Evolutionary conservation across 2,329 filamentous ascomycete genomes (phyloP), one percentile per base, ranked within the genome.

Genomic region (Trichoderma polysporum): DNA sequence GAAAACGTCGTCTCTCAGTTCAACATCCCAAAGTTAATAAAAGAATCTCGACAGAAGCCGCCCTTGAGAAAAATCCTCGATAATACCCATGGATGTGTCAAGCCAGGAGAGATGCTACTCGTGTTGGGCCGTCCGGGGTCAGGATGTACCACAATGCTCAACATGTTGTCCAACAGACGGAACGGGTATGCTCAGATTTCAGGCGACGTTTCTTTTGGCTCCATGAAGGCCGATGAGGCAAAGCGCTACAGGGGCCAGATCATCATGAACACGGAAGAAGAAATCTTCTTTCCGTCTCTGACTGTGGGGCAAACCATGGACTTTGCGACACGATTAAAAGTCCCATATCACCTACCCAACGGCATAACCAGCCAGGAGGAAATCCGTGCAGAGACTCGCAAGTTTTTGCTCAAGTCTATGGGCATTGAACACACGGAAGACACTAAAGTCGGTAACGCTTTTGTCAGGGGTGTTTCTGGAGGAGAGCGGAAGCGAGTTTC

Each of bases 251-350:
- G 82, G 1, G 83, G 85, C 2, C 85, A 89, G 70, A 87, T 89
- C 57, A 83, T 91, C 45, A 83, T 92, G 68, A 93, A 93, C 76
- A 91, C 89, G 22, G 88, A 91, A 2, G 91, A 93, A 73, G 88
- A 84, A 68, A 65, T 82, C 2, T 82, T 82, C 72, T 93, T 91
- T 69, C 88, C 91, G 0, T 85, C 89, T 0, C 79, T 94, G 7
- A 91, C 88, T 0, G 90, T 93, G 2, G 85, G 86, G 4, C 84
- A 91, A 71, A 93, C 91, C 0, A 81, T 93, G 39, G 83, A 86
- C 52, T 93, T 93, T 76, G 91, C 91, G 0, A 87, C 87, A 0
- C 80, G 82, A 1, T 79, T 88, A 67, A 90, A 88, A 74, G 75
- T 87, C 1, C 85, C 86, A 0, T 80, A 78, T 66, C 71, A 81